Percentiles rank a stretch among this genome's conserved stretches.
phyloP scores from a whole-genome alignment of 768 basidiomycete genomes.

The Suillus weaverae region DNA sequence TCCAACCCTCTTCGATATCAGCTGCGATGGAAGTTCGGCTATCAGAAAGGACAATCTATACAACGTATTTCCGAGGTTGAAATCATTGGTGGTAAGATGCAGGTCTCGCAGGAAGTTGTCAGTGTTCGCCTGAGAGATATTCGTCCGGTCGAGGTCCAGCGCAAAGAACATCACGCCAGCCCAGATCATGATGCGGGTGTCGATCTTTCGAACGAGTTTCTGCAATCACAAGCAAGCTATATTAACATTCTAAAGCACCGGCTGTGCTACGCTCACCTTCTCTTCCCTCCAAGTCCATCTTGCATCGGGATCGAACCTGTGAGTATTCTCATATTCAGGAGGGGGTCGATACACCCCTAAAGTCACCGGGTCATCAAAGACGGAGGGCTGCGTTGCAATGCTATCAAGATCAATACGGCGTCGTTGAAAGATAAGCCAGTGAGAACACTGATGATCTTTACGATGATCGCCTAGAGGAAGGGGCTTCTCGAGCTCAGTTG shows the following conservation, averaged over 20 bases:
- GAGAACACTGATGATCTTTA: constrained; percentile 16
- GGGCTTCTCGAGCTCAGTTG: too few species aligned
- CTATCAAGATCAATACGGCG: constrained; percentile 42
- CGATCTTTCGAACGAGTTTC: constrained; percentile 59
- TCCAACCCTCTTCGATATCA: constrained; percentile 65
- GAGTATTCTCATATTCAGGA: too few species aligned
- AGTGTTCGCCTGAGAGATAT: constrained; percentile 65
- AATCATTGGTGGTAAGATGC: constrained; percentile 60
- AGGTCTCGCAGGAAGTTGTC: constrained; percentile 70
- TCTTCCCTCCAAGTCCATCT: constrained; percentile 74
- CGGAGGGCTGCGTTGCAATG: constrained; percentile 60
- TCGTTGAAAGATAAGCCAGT: constrained; percentile 28
- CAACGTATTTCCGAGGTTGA: constrained; percentile 62
- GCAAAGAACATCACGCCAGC: constrained; percentile 64
- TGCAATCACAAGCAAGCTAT: constrained; percentile 19
- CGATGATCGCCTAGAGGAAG: constrained; percentile 32
- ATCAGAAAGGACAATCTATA: constrained; percentile 49
- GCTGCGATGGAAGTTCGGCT: constrained; percentile 66
- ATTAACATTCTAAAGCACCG: background rate
- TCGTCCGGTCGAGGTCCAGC: constrained; percentile 58
- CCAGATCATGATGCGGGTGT: constrained; percentile 59
- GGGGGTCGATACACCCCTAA: too few species aligned
- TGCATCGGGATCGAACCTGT: constrained; percentile 49
- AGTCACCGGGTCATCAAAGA: constrained; percentile 28
- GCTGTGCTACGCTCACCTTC: constrained; percentile 35